Evolutionary conservation across 345 rosid genomes (phyloP).

Genomic region (Raphanus raphanistrum): DNA sequence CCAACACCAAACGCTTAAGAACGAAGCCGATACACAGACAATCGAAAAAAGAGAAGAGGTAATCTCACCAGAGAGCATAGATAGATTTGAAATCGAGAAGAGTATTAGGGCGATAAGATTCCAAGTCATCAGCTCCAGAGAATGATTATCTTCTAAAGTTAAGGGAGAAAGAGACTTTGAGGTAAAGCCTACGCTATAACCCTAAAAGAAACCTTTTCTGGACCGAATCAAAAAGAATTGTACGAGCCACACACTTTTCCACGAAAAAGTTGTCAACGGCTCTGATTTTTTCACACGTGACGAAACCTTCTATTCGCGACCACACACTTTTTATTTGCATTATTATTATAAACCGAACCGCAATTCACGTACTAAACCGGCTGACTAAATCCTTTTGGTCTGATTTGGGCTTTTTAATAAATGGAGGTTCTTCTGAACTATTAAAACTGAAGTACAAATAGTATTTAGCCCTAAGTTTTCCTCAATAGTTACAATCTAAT

Average conservation of each 20-base stretch:
- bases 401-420: background rate
- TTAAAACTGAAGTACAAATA: too few relatives aligned
- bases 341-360: background rate
- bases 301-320: slow-evolving; percentile 1
- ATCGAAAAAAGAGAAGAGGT: background rate
- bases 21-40: background rate
- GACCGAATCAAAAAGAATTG: slow-evolving; percentile 18
- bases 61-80: slow-evolving; percentile 26
- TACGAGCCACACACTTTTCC: slow-evolving; percentile 27
- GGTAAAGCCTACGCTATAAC: slow-evolving; percentile 35
- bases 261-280: slow-evolving; percentile 25
- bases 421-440: slow-evolving; percentile 6
- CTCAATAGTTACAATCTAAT: too few relatives aligned
- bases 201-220: slow-evolving; percentile 34
- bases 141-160: slow-evolving; percentile 16
- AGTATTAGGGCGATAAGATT: background rate
- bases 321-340: background rate
- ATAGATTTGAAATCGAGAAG: slow-evolving; percentile 5
- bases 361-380: slow-evolving; percentile 10
- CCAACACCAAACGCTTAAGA: background rate
- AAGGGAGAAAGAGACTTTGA: slow-evolving; percentile 19
- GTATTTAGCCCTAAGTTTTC: too few relatives aligned
- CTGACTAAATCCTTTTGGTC: background rate
- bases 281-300: slow-evolving; percentile 31
- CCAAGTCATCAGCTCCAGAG: slow-evolving; percentile 1